Base-by-base conservation (phyloP, 768 basidiomycete genomes). In the Mycena vulgaris region DNA sequence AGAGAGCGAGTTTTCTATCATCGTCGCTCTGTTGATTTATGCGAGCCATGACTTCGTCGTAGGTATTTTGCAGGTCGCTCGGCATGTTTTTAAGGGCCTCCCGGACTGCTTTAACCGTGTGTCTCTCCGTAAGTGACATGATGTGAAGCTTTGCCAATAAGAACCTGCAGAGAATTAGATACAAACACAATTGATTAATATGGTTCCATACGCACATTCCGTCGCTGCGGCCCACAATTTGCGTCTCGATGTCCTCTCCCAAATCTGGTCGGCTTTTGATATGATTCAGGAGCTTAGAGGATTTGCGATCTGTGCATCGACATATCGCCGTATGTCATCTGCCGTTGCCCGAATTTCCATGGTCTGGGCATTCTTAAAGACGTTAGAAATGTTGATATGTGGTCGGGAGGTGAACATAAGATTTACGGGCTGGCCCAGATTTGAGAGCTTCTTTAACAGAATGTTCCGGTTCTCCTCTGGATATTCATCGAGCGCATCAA, bases 401-500 rank as follows among this genome's bases (percentile, higher is more conserved):
- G 64, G 64, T 25, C 64, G 51, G 2, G 53, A 66, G 21, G 64
- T 66, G 27, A 66, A 17, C 52, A 66, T 40, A 2, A 66, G 64
- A 10, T 48, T 66, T 25, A 48, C 19, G 13, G 55, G 57, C 13
- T 35, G 28, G 3, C 39, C 40, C n/a, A 57, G n/a, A 31, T n/a
- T 9, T 14, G 28, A 33, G 4, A 66, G 37, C 1, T 33, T 21
- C 1, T 48, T 3, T 4, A 66, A 35, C 27, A 68, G 31, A 47
- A 45, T 35, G 6, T 66, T n/a, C 25, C 53, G 35, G 16, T 30
- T n/a, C 2, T 13, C 45, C 30, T 42, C 63, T 17, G 55, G 53
- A 39, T 66, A 66, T 57, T 66, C 64, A 35, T 66, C 64, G 5
- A 58, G 19, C 16, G 65, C 65, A 39, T 66, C 56, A 11, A 66